Base-by-base conservation (phyloP, 805 yeast genomes). In the Candida xyloterini region DNA sequence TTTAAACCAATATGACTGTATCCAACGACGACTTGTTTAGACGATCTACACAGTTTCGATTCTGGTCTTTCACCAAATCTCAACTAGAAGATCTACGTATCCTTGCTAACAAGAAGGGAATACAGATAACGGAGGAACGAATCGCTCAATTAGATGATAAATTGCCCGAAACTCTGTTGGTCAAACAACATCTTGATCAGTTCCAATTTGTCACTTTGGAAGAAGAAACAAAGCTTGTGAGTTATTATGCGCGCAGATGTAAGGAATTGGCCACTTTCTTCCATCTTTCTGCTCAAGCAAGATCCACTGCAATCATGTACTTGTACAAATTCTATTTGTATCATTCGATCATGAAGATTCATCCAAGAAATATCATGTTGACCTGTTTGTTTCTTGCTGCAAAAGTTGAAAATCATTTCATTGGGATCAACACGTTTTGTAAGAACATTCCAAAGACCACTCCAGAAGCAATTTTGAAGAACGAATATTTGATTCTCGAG, bases 341-440 rank as follows among this genome's bases (percentile, higher is more conserved):
- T 16, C 79, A 89, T 58, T 81, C 91, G 20, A 91, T 85, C 20
- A 81, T 89, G 88, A 89, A 88, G 49, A 78, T 76, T 53, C 93
- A 87, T 53, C 99, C 99, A 9, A 85, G 86, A 55, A 75, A 79
- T 43, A 72, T 93, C 14, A 71, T 93, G 63, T 74, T 79, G 38
- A 83, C 95, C 2, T 83, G 95, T 47, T 74, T 93, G 10, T 93
- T 89, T 59, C 67, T 93, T 24, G 96, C 97, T 5, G 90, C 96
- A 30, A 93, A 93, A 62, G 78, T 90, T 13, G 99, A 93, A 56
- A 91, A 93, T 63, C 82, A 78, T 59, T 91, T 90, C 63, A 83
- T 93, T 22, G 78, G 95, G 20, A 84, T 91, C 44, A 83, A 84
- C 30, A 74, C 85, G 9, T 90, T 91, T 57, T 80, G 86, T 40